Evolutionary conservation across 2,329 filamentous ascomycete species (phyloP), one percentile per base, ranked within the genome.

Genomic region (Rhytidhysteron rufulum): DNA sequence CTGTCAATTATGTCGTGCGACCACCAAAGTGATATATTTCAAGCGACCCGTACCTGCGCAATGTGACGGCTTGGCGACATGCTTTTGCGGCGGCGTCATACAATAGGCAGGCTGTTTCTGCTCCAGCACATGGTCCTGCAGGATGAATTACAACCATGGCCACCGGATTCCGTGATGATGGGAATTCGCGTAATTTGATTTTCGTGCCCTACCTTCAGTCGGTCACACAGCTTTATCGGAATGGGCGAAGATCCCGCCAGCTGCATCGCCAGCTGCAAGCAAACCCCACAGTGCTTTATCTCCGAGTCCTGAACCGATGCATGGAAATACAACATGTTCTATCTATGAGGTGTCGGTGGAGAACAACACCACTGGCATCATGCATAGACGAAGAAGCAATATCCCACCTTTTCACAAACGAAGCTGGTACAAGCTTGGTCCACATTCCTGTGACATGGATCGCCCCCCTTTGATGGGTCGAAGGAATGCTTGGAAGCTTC

Each of bases 281-380:
- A 20, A 27, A 37, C 35, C 35, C 35, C 35, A 37, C 35, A 25
- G 24, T 37, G 19, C 15, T n/a, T 37, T 30, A 37, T 37, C 25
- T 37, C 35, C 35, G 35, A 30, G 15, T 24, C 31, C 13, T 13
- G n/a, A 16, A 16, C 31, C 4, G n/a, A n/a, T n/a, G n/a, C n/a
- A n/a, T n/a, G n/a, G n/a, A n/a, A n/a, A n/a, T n/a, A n/a, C n/a
- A n/a, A n/a, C n/a, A n/a, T n/a, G n/a, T n/a, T 30, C 13, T 4
- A 30, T 16, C 9, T 9, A 5, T 30, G 27, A n/a, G 8, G 27
- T 13, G 16, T n/a, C 27, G 3, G 27, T 16, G 13, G 27, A 4
- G 27, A 30, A 8, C 27, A 30, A n/a, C 27, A 16, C 8, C 27
- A 16, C 27, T 16, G 27, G 27, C 27, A 13, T n/a, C 13, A 13